Percentiles rank a stretch among this genome's conserved stretches.
These are phyloP conservation scores for Suillus alpinus DNA, from an alignment of 768 basidiomycete genomes.

Conservation along the genomic window DNA sequence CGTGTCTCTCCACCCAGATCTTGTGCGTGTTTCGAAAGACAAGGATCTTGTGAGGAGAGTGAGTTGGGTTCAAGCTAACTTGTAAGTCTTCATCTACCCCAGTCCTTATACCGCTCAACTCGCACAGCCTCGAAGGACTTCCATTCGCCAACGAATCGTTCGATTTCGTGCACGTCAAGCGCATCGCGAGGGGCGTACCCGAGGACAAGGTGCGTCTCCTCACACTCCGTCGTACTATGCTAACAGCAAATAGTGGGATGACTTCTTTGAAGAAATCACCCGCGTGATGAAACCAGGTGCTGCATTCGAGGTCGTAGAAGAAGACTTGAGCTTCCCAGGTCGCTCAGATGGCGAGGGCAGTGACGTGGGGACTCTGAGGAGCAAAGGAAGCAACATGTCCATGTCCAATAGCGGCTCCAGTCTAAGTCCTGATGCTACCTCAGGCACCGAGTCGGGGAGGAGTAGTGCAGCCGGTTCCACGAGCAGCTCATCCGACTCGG, in stretches of 20 bases:
- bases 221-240: not conserved
- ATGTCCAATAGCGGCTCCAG: not conserved
- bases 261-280: slow-evolving; percentile 62
- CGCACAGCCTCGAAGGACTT: slow-evolving; percentile 56
- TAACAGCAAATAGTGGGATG: slow-evolving; percentile 53
- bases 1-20: slow-evolving; percentile 69
- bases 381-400: not conserved
- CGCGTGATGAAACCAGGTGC: slow-evolving; percentile 74
- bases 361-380: not conserved
- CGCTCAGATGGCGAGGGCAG: slow-evolving; percentile 18
- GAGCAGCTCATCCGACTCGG: not conserved
- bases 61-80: slow-evolving; percentile 72
- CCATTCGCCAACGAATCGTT: slow-evolving; percentile 69
- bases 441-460: not conserved
- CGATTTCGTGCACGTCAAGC: too few species aligned
- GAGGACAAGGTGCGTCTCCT: slow-evolving; percentile 57
- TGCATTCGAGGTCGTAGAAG: slow-evolving; percentile 76
- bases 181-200: slow-evolving; percentile 68
- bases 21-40: slow-evolving; percentile 49
- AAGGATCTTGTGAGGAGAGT: slow-evolving; percentile 57
- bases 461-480: not conserved
- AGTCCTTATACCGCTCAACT: not conserved
- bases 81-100: slow-evolving; percentile 41
- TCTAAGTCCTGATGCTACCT: not conserved
- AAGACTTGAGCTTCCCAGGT: slow-evolving; percentile 73